A percentile compares a stretch with the other conserved stretches of the same genome.
These are phyloP conservation scores for grape (Vitis vinifera) DNA, from an alignment of 164 flowering plant species.

Conservation along the genomic window DNA sequence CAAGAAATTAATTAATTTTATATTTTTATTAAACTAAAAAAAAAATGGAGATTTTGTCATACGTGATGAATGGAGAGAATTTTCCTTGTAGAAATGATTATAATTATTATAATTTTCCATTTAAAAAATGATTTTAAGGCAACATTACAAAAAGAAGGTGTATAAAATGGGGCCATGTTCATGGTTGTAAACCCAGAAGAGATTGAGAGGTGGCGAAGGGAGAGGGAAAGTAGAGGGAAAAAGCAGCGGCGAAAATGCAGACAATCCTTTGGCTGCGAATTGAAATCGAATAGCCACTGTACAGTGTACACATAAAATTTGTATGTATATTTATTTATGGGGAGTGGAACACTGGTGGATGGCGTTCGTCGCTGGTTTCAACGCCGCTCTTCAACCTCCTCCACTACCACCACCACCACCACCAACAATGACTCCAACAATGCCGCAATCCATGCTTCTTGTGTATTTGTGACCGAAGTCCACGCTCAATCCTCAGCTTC, in stretches of 20 bases:
- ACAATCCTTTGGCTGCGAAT: constrained; percentile 18
- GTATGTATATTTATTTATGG: constrained; percentile 15
- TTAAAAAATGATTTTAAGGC: too few species aligned
- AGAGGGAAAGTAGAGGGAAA: constrained; percentile 1
- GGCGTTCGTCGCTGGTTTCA: constrained; percentile 65
- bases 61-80: too few species aligned
- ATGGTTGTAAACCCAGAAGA: background rate
- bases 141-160: too few species aligned
- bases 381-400: constrained; percentile 23
- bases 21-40: too few species aligned
- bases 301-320: too few species aligned
- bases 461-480: background rate
- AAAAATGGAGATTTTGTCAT: too few species aligned
- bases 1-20: too few species aligned
- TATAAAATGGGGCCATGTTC: too few species aligned
- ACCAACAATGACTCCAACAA: background rate
- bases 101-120: too few species aligned
- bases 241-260: constrained; percentile 5
- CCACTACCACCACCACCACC: background rate
- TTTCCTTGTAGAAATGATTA: too few species aligned
- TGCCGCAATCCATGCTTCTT: too few species aligned
- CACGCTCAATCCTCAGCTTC: constrained; percentile 14
- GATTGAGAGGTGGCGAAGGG: background rate
- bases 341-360: constrained; percentile 55
- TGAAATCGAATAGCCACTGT: background rate